phyloP scores from a whole-genome alignment of 2,329 filamentous ascomycete species.

The Sporothrix protearum region DNA sequence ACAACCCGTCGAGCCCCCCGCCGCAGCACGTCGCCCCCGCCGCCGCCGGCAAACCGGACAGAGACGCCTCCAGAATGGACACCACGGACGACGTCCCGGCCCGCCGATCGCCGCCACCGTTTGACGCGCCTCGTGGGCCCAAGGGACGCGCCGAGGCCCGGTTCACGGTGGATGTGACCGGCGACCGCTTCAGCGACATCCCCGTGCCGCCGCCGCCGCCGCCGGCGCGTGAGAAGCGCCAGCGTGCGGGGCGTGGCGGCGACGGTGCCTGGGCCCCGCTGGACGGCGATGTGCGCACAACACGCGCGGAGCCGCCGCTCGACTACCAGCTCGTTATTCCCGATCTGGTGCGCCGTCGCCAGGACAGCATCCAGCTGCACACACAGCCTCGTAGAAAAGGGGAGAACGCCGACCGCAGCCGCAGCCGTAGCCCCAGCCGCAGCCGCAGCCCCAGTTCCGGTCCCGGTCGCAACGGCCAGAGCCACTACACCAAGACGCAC shows the following conservation, averaged over 20 bases:
- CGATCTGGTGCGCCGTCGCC: constrained; percentile 60
- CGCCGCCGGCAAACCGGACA: neutral
- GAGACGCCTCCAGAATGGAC: neutral
- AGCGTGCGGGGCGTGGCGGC: neutral
- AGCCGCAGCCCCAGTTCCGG: neutral
- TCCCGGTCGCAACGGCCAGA: constrained; percentile 26
- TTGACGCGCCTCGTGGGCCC: constrained; percentile 34
- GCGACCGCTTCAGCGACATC: neutral
- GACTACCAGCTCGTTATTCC: constrained; percentile 57
- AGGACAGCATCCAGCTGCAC: constrained; percentile 51
- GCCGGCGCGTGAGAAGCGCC: neutral
- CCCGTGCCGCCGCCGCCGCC: constrained; percentile 7
- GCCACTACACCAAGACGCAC: constrained; percentile 47
- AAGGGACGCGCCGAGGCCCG: constrained; percentile 1
- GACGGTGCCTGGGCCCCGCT: neutral
- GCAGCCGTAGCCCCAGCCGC: too few relatives aligned
- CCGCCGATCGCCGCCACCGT: constrained; percentile 14
- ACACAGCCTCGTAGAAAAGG: neutral
- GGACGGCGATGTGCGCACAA: constrained; percentile 32
- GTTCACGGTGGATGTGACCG: neutral
- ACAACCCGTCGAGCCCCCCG: constrained; percentile 6
- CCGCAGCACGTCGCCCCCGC: too few relatives aligned
- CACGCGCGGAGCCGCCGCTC: constrained; percentile 43
- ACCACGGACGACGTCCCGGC: neutral
- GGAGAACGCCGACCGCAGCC: too few relatives aligned